Base-by-base conservation (phyloP, 805 yeast species). In the Groenewaldozyma salmanticensis region DNA sequence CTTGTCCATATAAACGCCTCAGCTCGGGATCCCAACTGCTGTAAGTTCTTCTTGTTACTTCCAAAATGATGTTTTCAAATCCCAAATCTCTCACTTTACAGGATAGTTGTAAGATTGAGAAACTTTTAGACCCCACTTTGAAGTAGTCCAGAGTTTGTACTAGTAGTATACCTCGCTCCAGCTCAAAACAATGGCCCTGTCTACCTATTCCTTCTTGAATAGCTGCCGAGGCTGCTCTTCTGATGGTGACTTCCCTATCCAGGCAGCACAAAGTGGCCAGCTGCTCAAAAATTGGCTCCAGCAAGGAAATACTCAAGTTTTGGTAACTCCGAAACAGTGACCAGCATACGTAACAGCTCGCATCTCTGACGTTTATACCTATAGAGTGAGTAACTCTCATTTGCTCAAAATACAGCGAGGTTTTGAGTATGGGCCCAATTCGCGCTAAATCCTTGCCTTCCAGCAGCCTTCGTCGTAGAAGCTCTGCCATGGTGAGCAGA, bases 261-360 rank as follows among this genome's bases (percentile, higher is more conserved):
- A 80, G 79, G 37, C 84, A 67, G 5, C 79, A 62, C 1, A 75
- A 68, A 7, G 68, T 55, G 2, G 82, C 52, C 20, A 84, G 56
- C 48, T 68, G 66, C 16, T 44, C 24, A 44, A 52, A 31, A 57
- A 60, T 4, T 52, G 43, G 17, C 1, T 39, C 39, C 1, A 54
- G 40, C 1, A 47, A 16, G 21, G 51, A 37, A 1, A 51, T 27
- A 0, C 49, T 49, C 1, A 53, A 37, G 1, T 33, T 40, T 33
- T 42, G 61, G 51, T 54, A 62, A 11, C 61, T 61, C 48, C 81
- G 68, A 27, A 74, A 68, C 15, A 81, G 40, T 0, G 94, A 73
- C 97, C 97, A 88, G n/a, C 76, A 61, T 0, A 83, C 74, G 53
- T 81, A 88, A 58, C 94, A 82, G 0, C 90, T 76, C 0, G 96